Base-by-base conservation (phyloP, 805 yeast species). In the Wickerhamiella nectarea region DNA sequence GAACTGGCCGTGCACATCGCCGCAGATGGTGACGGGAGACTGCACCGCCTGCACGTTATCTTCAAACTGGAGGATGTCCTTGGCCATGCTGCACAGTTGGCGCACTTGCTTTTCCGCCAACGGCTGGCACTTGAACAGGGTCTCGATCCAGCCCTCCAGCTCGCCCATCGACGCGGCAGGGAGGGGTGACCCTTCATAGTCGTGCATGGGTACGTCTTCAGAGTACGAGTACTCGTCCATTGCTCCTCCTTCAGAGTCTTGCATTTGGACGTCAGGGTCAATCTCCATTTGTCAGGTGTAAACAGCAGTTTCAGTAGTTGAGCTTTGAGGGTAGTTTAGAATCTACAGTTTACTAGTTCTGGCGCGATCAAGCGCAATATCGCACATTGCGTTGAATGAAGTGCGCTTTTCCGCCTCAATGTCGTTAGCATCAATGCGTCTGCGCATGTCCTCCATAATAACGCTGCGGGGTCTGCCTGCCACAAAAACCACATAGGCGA, bases 1-100 rank as follows among this genome's bases (percentile, higher is more conserved):
- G 62, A 87, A 87, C 66, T 87, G 96, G 35, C 96, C 96, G 60
- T 87, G 96, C 40, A 87, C 93, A 64, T 87, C 96, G 54, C 96
- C 96, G 68, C 96, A 87, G 51, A 87, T 86, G 22, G 96, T 87
- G 38, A 87, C 96, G 10, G 97, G 97, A 6, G 87, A 94, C 50
- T 76, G 76, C 39, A 87, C 95, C 2, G 95, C 95, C 66, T 86
- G 95, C 39, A 87, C 96, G 59, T 87, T 87, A 54, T 83, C 87
- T 66, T 87, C 96, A 53, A 77, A 79, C 61, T 84, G 93, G 55
- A 87, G 67, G 26, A 86, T 91, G 53, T 87, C 95, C 47, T 80
- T 77, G 26, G 94, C 95, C 94, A 85, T 83, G 50, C 75, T 76
- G 61, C 96, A 86, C 52, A 86, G 68, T 59, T 73, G 72, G 52